phyloP scores from a whole-genome alignment of 2,329 filamentous ascomycete species.

The Aspergillus unguis region DNA sequence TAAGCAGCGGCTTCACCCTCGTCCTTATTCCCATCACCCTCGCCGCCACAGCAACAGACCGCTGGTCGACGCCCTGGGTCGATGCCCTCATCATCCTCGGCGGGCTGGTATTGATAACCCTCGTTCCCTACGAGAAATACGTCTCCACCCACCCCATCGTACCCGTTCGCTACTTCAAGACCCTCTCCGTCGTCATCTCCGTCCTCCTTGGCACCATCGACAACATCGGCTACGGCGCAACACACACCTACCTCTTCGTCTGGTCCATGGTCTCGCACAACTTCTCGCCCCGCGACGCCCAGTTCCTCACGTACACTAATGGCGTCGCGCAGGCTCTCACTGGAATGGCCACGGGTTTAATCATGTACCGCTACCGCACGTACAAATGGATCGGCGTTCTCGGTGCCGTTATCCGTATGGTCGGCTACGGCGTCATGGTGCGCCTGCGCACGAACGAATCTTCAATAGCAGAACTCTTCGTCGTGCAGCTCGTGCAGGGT shows the following conservation, averaged over 20 bases:
- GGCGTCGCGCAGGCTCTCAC: constrained; percentile 45
- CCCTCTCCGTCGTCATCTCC: constrained; percentile 42
- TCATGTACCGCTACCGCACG: constrained; percentile 43
- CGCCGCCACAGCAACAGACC: constrained; percentile 39
- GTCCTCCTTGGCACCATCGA: constrained; percentile 43
- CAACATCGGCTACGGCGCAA: constrained; percentile 43
- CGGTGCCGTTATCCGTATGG: constrained; percentile 42
- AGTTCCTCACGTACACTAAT: constrained; percentile 41
- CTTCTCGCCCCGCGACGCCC: constrained; percentile 41
- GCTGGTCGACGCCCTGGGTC: constrained; percentile 48
- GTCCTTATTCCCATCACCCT: constrained; percentile 50
- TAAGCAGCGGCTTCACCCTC: constrained; percentile 49
- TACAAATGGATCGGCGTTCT: constrained; percentile 49
- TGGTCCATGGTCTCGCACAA: constrained; percentile 47
- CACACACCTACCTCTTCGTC: constrained; percentile 50
- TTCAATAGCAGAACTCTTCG: constrained; percentile 46
- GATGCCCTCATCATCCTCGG: constrained; percentile 46
- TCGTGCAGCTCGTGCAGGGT: constrained; percentile 50
- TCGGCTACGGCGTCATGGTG: constrained; percentile 53
- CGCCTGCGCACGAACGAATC: constrained; percentile 46
- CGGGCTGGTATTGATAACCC: constrained; percentile 38
- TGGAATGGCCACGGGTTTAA: constrained; percentile 39
- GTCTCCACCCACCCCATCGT: constrained; percentile 47
- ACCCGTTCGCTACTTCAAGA: constrained; percentile 46
- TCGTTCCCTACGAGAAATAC: constrained; percentile 50